Percentiles rank a stretch among this genome's conserved stretches.
These are phyloP conservation scores for Athelia psychrophila DNA, from an alignment of 1,284 basidiomycete genomes.

Conservation along the genomic window DNA sequence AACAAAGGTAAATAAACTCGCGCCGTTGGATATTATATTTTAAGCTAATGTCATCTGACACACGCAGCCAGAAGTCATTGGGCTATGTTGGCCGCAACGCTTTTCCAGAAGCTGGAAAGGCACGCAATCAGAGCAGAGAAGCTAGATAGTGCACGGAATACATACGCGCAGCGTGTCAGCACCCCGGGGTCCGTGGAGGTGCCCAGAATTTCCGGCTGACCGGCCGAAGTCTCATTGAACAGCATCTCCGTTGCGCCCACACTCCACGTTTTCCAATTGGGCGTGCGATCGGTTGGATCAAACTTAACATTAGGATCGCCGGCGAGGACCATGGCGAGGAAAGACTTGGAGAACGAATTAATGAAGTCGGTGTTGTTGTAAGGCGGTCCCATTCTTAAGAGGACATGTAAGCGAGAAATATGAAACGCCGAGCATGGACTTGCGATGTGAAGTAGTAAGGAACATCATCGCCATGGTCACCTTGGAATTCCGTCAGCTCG, in stretches of 20 bases:
- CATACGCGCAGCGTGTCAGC: slow-evolving; percentile 28
- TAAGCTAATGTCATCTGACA: too few species aligned
- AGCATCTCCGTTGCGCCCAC: slow-evolving; percentile 27
- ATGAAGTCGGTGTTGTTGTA: slow-evolving; percentile 35
- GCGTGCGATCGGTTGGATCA: slow-evolving; percentile 23
- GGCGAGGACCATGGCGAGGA: slow-evolving; percentile 33
- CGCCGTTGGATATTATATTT: too few species aligned
- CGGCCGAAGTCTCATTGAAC: slow-evolving; percentile 29
- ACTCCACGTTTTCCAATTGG: slow-evolving; percentile 24
- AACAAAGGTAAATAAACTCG: too few species aligned
- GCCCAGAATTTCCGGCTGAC: slow-evolving; percentile 19
- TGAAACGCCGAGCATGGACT: neutral
- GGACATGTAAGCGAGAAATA: slow-evolving; percentile 6
- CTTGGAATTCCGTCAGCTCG: neutral
- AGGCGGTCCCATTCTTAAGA: slow-evolving; percentile 10
- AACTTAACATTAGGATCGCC: slow-evolving; percentile 35
- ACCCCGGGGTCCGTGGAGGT: slow-evolving; percentile 18
- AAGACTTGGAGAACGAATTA: slow-evolving; percentile 36
- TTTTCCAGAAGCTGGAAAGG: too few species aligned
- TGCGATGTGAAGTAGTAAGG: slow-evolving; percentile 28
- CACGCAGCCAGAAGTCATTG: too few species aligned
- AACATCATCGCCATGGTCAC: slow-evolving; percentile 30
- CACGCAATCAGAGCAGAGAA: too few species aligned
- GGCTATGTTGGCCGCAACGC: too few species aligned
- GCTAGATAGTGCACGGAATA: neutral